These are phyloP conservation scores for Oxalis stricta DNA, from an alignment of 441 rosid species.

Conservation along the genomic window DNA sequence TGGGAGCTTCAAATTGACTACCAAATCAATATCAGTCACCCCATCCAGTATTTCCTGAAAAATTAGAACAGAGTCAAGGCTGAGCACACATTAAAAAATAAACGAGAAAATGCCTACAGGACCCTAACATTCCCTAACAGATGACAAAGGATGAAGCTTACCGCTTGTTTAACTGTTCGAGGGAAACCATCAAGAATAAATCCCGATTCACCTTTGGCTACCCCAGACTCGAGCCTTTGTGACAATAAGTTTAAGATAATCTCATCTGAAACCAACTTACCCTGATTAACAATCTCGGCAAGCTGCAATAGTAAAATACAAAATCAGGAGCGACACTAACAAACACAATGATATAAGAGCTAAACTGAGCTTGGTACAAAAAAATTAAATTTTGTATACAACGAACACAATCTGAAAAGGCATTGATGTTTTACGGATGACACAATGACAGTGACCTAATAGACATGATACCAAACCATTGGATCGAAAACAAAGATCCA, in stretches of 20 bases:
- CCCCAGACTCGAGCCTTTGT: slow-evolving; percentile 45
- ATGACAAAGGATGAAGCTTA: slow-evolving; percentile 13
- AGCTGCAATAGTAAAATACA: slow-evolving; percentile 21
- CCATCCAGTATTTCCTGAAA: slow-evolving; percentile 45
- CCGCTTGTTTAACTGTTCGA: slow-evolving; percentile 55
- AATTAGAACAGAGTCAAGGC: slow-evolving; percentile 1
- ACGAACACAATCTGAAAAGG: too few species aligned
- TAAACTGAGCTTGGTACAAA: background rate
- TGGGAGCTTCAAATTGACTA: slow-evolving; percentile 50
- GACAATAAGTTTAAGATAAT: slow-evolving; percentile 37
- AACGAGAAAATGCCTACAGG: background rate
- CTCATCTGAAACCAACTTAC: slow-evolving; percentile 50
- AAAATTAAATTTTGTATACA: too few species aligned
- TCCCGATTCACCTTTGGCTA: slow-evolving; percentile 49
- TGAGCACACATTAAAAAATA: background rate
- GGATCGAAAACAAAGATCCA: too few species aligned
- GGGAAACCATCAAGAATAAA: slow-evolving; percentile 71
- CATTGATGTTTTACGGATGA: too few species aligned
- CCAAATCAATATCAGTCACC: slow-evolving; percentile 48
- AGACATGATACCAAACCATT: too few species aligned
- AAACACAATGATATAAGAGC: background rate
- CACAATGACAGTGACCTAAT: too few species aligned
- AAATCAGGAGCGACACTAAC: background rate
- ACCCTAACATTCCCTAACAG: background rate
- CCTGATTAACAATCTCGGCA: slow-evolving; percentile 49